A percentile compares a stretch with the other conserved stretches of the same genome.
Conservation (phyloP, 495 filamentous ascomycete genomes). For the Aspergillus diversus region DNA sequence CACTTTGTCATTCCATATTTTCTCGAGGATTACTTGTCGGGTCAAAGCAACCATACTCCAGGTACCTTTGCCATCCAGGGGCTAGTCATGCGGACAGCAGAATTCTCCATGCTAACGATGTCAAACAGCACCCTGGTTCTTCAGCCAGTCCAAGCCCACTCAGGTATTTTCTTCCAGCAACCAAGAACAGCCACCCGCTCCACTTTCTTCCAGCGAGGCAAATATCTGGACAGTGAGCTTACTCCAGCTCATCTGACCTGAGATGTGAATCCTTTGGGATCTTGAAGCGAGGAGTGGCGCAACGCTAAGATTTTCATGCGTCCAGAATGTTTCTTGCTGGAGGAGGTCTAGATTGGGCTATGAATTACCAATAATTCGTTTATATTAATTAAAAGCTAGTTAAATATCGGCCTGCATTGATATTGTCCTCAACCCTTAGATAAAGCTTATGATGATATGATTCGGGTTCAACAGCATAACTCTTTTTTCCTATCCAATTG, state of each 20-base stretch:
- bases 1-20: neutral
- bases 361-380: neutral
- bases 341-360: slow-evolving; percentile 1
- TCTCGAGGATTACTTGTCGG: neutral
- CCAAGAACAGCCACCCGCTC: neutral
- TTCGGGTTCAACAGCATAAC: no score
- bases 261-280: neutral
- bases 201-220: neutral
- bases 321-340: neutral
- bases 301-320: neutral
- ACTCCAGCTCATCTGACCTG: neutral
- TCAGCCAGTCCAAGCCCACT: neutral
- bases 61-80: neutral
- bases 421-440: no score
- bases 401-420: no score
- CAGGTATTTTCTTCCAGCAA: slow-evolving; percentile 1
- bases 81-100: slow-evolving; percentile 2
- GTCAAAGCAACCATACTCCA: neutral
- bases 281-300: neutral
- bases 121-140: neutral
- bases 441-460: no score
- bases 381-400: neutral
- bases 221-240: neutral
- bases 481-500: no score
- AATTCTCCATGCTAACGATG: neutral